Evolutionary conservation across 257 asterid genomes (phyloP), one percentile per base, ranked within the genome.

Genomic region (Fraxinus americana): DNA sequence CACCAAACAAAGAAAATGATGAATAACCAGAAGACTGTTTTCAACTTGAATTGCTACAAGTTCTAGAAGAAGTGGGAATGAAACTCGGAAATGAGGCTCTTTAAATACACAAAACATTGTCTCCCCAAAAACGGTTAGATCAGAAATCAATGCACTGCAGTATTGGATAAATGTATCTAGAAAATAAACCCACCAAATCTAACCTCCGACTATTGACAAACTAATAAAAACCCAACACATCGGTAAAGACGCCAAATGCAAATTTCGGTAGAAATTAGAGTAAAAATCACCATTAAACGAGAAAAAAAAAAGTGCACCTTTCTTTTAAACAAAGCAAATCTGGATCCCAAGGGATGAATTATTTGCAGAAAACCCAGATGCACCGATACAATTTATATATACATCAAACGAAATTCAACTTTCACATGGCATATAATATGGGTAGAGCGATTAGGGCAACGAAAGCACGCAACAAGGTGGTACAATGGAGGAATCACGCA

Each of bases 391-490:
- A 23, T 80, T 77, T 70, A 67, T 17, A 75, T 5, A 66, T 8
- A 76, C 6, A 32, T 54, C 29, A 75, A 76, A 78, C 82, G 80
- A 85, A 82, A 78, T 68, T 68, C 80, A 35, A 78, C 69, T 75
- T 83, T 73, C 39, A 17, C 71, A 8, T 57, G 27, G 10, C 2
- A 79, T 70, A 9, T 39, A 43, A 70, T n/a, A 3, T 23, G 69
- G 50, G 50, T 0, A 43, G 82, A 75, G 69, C 77, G 72, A 83
- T 85, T 79, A 82, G 67, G 77, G 79, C 84, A 81, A 52, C 85
- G 52, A 72, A 70, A 75, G 70, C 86, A 81, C 86, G 85, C 78
- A 79, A 81, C 86, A 92, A 92, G 97, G 97, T 91, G 96, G 86
- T 68, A 78, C 85, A 75, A 77, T 85, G 78, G 48, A 78, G 82